phyloP scores from a whole-genome alignment of 2,329 filamentous ascomycete species.

The Sclerotinia minor region DNA sequence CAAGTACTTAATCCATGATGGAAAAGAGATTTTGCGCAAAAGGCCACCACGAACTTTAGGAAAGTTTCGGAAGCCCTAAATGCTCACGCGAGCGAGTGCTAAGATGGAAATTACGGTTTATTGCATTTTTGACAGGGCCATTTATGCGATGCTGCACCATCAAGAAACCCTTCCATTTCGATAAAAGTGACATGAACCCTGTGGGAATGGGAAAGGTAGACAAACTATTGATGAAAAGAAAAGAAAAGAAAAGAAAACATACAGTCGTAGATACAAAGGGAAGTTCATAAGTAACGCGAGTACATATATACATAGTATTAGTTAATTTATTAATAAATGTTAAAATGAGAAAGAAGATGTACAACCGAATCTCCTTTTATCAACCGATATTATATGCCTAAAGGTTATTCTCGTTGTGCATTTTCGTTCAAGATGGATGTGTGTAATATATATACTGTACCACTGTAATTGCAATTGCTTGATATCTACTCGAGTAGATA shows the following conservation, averaged over 20 bases:
- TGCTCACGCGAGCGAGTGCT: conserved; percentile 2
- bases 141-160: conserved; percentile 4
- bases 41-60: neutral
- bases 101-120: conserved; percentile 12
- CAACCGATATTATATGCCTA: neutral
- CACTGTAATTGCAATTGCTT: too few relatives aligned
- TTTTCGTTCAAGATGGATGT: neutral
- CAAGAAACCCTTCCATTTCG: neutral
- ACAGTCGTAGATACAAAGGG: neutral
- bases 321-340: neutral
- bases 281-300: too few relatives aligned
- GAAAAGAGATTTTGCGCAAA: neutral
- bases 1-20: neutral
- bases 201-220: neutral
- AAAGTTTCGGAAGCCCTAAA: conserved; percentile 20
- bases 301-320: too few relatives aligned
- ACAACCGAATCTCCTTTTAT: neutral
- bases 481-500: too few relatives aligned
- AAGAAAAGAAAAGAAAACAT: neutral
- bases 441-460: too few relatives aligned
- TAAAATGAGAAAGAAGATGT: neutral
- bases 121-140: conserved; percentile 13
- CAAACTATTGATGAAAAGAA: neutral
- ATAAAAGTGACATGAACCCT: neutral
- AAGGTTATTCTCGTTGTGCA: neutral